Conservation (phyloP, 2,329 filamentous ascomycete species). For the Hymenoscyphus fraxineus region DNA sequence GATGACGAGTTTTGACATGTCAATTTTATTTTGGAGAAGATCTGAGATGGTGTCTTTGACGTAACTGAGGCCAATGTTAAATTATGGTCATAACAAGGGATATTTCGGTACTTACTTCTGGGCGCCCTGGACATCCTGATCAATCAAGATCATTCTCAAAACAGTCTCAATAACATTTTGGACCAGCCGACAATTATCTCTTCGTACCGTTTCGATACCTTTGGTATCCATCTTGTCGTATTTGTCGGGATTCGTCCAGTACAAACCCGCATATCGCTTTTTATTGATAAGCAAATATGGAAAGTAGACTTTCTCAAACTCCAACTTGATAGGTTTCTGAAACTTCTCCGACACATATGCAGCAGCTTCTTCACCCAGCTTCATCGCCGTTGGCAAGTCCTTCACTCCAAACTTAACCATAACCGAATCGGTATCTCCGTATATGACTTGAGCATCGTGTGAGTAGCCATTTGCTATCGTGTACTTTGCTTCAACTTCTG, state of each 20-base stretch:
- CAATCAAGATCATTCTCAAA: conserved; percentile 90
- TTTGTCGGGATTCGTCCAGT: conserved; percentile 91
- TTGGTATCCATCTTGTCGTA: conserved; percentile 99
- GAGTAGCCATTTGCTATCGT: conserved; percentile 91
- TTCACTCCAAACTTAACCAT: conserved; percentile 98
- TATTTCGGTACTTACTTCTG: conserved; percentile 68
- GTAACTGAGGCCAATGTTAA: conserved; percentile 56
- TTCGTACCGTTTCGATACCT: conserved; percentile 94
- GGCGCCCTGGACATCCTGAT: conserved; percentile 82
- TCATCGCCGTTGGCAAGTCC: conserved; percentile 86
- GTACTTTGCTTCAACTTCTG: conserved; percentile 88
- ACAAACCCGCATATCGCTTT: conserved; percentile 96
- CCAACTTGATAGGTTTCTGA: conserved; percentile 93
- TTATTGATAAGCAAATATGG: conserved; percentile 99
- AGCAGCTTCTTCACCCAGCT: conserved; percentile 88
- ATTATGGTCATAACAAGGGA: not conserved
- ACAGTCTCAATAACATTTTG: conserved; percentile 98
- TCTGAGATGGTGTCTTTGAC: conserved; percentile 96
- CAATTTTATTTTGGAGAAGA: conserved; percentile 92
- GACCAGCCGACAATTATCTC: conserved; percentile 93
- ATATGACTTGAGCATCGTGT: conserved; percentile 94
- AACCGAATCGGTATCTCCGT: conserved; percentile 98
- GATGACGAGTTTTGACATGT: conserved; percentile 99
- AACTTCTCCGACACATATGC: conserved; percentile 88
- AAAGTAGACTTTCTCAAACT: conserved; percentile 99